Evolutionary conservation across 768 basidiomycete genomes (phyloP), one percentile per base, ranked within the genome.

Genomic region (Gautieria morchelliformis): DNA sequence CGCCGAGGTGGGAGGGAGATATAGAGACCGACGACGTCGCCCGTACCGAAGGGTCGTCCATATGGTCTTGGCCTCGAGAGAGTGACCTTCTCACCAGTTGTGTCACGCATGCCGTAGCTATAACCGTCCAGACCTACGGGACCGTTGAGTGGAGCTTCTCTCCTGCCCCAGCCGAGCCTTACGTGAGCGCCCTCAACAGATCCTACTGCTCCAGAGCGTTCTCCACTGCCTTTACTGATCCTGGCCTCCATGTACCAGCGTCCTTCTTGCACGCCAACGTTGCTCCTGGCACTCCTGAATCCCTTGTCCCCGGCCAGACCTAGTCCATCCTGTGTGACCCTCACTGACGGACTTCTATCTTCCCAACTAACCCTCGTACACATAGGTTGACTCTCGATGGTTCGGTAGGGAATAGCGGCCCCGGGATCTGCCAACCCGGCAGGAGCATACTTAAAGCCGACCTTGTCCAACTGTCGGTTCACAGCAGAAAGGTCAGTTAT

Each of bases 41-140:
- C 93, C 1, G 91, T 79, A 53, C 74, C 75, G 66, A 89, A 95
- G 0, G 81, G 62, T 35, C 72, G 70, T 5, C 89, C 91, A 64
- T 96, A 98, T 8, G 85, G 77, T 47, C 82, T 80, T 12, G 86
- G 86, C 46, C 89, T 80, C 1, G 93, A 90, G 10, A 93, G 72
- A 1, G 87, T 85, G 44, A 95, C 84, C 70, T 90, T 93, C 61
- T 98, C 91, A 12, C 96, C 95, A 0, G 84, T 85, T 63, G 84
- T 92, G 78, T 99, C 96, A 52, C 95, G 83, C 63, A 85, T 78
- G 6, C 86, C 92, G 65, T 98, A 98, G 60, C 85, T 87, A 69
- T 98, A 97, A 2, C 87, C 94, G 64, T 99, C 96, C 11, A 94
- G 72, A 0, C 96, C 96, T 15, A 84, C 93, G 0, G 96, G 96